Evolutionary conservation across 1,284 basidiomycete species (phyloP).

Genomic region (Erythrobasidium hasegawianum): DNA sequence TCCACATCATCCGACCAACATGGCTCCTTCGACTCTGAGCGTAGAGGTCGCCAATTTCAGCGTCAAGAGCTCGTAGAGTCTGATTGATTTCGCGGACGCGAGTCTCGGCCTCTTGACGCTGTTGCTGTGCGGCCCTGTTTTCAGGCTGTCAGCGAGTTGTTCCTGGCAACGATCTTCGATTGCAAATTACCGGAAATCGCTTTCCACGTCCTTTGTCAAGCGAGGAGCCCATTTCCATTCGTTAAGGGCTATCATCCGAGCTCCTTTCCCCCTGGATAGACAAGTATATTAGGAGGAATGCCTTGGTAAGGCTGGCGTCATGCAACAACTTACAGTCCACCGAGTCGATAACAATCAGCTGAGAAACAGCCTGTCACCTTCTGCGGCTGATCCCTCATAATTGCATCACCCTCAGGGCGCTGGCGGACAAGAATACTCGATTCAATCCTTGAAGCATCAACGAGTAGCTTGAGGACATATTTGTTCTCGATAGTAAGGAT

Average conservation of each 20-base stretch:
- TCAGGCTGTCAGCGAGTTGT: background rate
- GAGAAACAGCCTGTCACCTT: constrained; percentile 10
- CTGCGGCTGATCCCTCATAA: constrained; percentile 12
- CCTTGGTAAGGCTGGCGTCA: no score
- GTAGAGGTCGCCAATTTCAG: constrained; percentile 1
- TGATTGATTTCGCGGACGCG: constrained; percentile 5
- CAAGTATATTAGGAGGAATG: no score
- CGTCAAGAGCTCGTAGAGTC: constrained; percentile 13
- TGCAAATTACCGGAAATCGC: constrained; percentile 38
- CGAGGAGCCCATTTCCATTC: constrained; percentile 44
- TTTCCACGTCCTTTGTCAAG: constrained; percentile 45
- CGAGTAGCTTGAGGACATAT: constrained; percentile 17
- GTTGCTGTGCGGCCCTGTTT: constrained; percentile 4
- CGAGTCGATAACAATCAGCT: constrained; percentile 16
- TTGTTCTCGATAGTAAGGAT: constrained; percentile 17
- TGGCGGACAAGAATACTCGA: constrained; percentile 25
- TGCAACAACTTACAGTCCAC: constrained; percentile 34
- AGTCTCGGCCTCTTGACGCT: constrained; percentile 21
- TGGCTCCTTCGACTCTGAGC: background rate
- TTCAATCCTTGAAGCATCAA: constrained; percentile 10
- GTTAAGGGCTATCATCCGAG: constrained; percentile 4
- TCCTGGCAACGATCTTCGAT: background rate
- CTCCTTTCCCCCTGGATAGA: constrained; percentile 14
- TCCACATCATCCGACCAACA: no score
- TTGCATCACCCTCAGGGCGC: constrained; percentile 16